phyloP scores from a whole-genome alignment of 2,329 filamentous ascomycete genomes.

The Xylaria sp. region DNA sequence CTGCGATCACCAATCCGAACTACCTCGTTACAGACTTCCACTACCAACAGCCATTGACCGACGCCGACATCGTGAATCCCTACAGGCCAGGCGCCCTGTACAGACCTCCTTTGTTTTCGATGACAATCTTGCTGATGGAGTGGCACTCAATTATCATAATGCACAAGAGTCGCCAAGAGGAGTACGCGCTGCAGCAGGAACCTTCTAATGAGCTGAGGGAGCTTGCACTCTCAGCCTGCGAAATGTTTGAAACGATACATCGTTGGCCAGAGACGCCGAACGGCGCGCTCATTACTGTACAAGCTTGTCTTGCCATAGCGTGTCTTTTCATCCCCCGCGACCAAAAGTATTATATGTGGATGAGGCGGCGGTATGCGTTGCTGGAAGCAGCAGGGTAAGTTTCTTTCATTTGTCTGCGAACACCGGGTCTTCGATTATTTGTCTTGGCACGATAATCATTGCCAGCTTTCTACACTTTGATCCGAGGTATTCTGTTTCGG shows the following conservation, averaged over 20 bases:
- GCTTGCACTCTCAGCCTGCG: constrained; percentile 76
- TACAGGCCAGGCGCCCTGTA: constrained; percentile 77
- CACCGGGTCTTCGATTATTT: not conserved
- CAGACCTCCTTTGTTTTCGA: constrained; percentile 74
- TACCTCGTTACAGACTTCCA: constrained; percentile 74
- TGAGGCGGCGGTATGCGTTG: constrained; percentile 79
- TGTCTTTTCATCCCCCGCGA: constrained; percentile 84
- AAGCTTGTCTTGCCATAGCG: constrained; percentile 80
- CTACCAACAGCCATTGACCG: constrained; percentile 61
- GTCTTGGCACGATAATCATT: not conserved
- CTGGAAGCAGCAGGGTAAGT: constrained; percentile 84
- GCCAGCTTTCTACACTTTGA: not conserved
- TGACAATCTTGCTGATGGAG: constrained; percentile 80
- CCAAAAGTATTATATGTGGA: constrained; percentile 78
- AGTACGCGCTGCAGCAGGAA: constrained; percentile 63
- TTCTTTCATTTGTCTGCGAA: not conserved
- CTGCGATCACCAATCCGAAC: constrained; percentile 68
- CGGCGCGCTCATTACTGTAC: constrained; percentile 77
- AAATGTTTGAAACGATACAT: constrained; percentile 82
- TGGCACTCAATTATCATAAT: constrained; percentile 83
- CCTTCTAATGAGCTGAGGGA: constrained; percentile 65
- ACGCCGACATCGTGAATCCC: constrained; percentile 78
- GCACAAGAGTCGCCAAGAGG: constrained; percentile 77
- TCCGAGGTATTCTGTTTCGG: not conserved
- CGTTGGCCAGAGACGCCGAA: constrained; percentile 76